Conservation (phyloP, 2,329 filamentous ascomycete genomes). For the Pseudocercospora crystallina region DNA sequence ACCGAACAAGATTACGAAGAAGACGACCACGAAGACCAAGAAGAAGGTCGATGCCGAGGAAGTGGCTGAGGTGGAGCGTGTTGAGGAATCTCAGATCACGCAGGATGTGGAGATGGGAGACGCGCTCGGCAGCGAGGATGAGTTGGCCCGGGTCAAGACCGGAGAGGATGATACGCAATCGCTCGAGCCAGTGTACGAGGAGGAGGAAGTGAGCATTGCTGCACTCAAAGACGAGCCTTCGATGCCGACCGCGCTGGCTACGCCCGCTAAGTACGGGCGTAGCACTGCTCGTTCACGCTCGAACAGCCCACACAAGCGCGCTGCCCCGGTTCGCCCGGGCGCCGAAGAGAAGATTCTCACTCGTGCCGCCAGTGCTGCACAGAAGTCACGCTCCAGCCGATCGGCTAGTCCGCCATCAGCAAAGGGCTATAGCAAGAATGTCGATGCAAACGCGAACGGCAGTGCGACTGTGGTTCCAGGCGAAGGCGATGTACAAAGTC, state of each 20-base stretch:
- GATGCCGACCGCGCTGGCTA: constrained; percentile 31
- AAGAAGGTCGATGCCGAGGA: constrained; percentile 10
- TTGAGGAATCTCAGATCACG: constrained; percentile 8
- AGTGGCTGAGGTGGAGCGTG: constrained; percentile 1
- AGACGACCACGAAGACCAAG: constrained; percentile 11
- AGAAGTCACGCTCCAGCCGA: constrained; percentile 17
- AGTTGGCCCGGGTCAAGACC: constrained; percentile 11
- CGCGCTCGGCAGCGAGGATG: constrained; percentile 31
- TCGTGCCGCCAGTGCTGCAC: constrained; percentile 26
- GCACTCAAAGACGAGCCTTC: constrained; percentile 27
- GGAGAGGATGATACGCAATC: constrained; percentile 26
- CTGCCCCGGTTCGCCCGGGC: constrained; percentile 12
- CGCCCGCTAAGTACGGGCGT: constrained; percentile 29
- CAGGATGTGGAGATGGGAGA: constrained; percentile 20
- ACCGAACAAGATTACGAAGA: constrained; percentile 12
- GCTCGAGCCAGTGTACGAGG: constrained; percentile 37
- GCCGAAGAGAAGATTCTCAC: constrained; percentile 24
- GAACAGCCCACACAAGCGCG: constrained; percentile 27
- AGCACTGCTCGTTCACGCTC: constrained; percentile 24
- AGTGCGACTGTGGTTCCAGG: constrained; percentile 21
- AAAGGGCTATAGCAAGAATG: constrained; percentile 19
- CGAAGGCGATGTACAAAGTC: constrained; percentile 21
- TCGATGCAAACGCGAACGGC: constrained; percentile 20
- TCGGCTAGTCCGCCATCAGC: constrained; percentile 23
- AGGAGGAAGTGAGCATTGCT: constrained; percentile 26